These are phyloP conservation scores for Petrea volubilis DNA, from an alignment of 257 asterid genomes.

Conservation along the genomic window DNA sequence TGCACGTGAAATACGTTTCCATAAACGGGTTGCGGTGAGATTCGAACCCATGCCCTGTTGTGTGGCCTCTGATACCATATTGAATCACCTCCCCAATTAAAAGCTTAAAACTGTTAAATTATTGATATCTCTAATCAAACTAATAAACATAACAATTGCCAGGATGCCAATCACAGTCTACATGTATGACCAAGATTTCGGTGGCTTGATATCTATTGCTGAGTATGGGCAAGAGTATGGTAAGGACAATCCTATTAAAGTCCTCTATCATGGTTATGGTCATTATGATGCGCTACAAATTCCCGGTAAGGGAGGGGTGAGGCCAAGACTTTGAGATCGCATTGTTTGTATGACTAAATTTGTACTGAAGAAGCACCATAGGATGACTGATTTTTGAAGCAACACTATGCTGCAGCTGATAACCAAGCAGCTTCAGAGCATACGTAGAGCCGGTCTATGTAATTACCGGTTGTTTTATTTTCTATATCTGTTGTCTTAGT, in stretches of 20 bases:
- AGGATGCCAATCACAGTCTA: constrained; percentile 95
- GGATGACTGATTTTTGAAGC: neutral
- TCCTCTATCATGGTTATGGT: constrained; percentile 86
- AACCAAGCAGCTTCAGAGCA: constrained; percentile 5
- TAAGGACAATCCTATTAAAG: constrained; percentile 68
- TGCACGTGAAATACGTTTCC: no score
- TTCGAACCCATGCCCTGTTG: no score
- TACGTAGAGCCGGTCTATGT: neutral
- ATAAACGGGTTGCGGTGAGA: no score
- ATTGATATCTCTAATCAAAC: neutral
- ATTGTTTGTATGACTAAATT: neutral
- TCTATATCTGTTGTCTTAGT: neutral
- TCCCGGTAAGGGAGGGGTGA: constrained; percentile 47
- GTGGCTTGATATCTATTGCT: constrained; percentile 83
- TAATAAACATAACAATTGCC: constrained; percentile 21
- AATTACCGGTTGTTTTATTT: neutral
- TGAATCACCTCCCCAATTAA: neutral
- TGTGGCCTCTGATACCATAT: no score
- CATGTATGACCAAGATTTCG: constrained; percentile 67
- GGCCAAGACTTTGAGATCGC: constrained; percentile 59
- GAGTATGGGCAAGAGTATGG: constrained; percentile 94
- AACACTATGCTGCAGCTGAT: neutral
- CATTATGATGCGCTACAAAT: constrained; percentile 84
- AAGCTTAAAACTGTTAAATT: neutral
- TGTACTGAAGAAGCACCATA: neutral